Evolutionary conservation across 2,329 filamentous ascomycete species (phyloP), one percentile per base, ranked within the genome.

Genomic region (Colletotrichum graminicola): DNA sequence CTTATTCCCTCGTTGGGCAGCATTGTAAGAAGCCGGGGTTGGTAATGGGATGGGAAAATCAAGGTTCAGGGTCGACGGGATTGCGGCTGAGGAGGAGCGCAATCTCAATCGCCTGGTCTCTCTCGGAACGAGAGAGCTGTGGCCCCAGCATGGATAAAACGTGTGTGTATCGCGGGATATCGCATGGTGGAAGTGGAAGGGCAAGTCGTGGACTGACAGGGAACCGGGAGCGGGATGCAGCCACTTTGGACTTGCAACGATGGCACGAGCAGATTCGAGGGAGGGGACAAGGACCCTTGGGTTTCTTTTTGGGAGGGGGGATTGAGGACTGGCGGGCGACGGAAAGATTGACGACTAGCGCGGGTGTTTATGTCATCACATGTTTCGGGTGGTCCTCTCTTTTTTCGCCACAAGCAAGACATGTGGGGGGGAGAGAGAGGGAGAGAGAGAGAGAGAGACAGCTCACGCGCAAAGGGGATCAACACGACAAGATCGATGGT

Each of bases 341-440:
- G 41, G 61, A 21, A 45, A 11, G 32, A 12, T 21, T n/a, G n/a
- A 21, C 41, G n/a, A 21, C 41, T 71, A 51, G 68, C 52, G 68
- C 57, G 6, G 14, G 10, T 45, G 65, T 55, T 72, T 72, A 68
- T 72, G 69, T 69, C 69, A 72, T 72, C 65, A 64, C 39, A 64
- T 72, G 69, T 64, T 72, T 72, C 65, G 57, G 43, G 43, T 67
- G 63, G 56, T 67, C 51, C 45, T 51, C 29, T 14, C n/a, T 34
- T 54, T 62, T 60, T 66, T 36, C 60, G 45, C 60, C 60, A 52
- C 60, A 39, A 49, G 45, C 45, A 47, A 47, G 34, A 52, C n/a
- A 61, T 61, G 57, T 29, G n/a, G 57, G 21, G 57, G 21, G 32
- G 6, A 3, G 49, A 32, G n/a, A 23, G 39, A 36, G 45, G 26